phyloP scores from a whole-genome alignment of 805 yeast species.

The Kregervanrija delftensis region DNA sequence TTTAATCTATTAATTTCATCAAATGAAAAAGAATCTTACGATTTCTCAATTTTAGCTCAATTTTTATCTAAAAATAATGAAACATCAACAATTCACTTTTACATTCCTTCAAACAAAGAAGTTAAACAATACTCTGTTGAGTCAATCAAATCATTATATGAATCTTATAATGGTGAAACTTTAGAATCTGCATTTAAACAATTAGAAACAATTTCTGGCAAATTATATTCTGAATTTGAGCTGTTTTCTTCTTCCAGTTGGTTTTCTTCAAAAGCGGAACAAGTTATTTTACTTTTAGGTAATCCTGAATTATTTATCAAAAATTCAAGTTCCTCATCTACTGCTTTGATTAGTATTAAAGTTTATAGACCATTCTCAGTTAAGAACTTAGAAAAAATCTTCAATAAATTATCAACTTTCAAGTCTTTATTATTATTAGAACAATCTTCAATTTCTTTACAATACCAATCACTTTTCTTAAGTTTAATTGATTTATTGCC shows the following conservation, averaged over 20 bases:
- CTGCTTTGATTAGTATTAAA: conserved; percentile 50
- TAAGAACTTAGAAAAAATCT: conserved; percentile 39
- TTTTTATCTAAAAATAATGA: conserved; percentile 41
- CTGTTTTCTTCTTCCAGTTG: conserved; percentile 21
- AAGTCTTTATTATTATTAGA: conserved; percentile 50
- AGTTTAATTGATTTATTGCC: conserved; percentile 63
- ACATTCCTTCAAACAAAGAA: conserved; percentile 19
- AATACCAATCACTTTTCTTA: conserved; percentile 44
- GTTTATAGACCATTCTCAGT: conserved; percentile 71
- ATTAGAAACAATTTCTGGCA: conserved; percentile 21
- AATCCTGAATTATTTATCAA: conserved; percentile 28
- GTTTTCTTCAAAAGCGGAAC: conserved; percentile 14
- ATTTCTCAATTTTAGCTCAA: conserved; percentile 52
- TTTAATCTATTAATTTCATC: conserved; percentile 65
- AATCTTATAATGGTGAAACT: conserved; percentile 20
- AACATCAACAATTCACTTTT: conserved; percentile 70
- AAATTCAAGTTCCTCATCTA: conserved; percentile 13
- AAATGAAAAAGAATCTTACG: conserved; percentile 40
- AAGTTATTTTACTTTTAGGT: conserved; percentile 60
- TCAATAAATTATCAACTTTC: conserved; percentile 1
- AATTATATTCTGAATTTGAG: conserved; percentile 34
- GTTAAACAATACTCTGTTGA: conserved; percentile 8
- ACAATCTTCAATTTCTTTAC: conserved; percentile 43
- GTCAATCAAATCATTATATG: conserved; percentile 8
- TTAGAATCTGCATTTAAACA: conserved; percentile 29